These are phyloP conservation scores for Solanum bukasovii DNA, from an alignment of 257 asterid species.

Conservation along the genomic window DNA sequence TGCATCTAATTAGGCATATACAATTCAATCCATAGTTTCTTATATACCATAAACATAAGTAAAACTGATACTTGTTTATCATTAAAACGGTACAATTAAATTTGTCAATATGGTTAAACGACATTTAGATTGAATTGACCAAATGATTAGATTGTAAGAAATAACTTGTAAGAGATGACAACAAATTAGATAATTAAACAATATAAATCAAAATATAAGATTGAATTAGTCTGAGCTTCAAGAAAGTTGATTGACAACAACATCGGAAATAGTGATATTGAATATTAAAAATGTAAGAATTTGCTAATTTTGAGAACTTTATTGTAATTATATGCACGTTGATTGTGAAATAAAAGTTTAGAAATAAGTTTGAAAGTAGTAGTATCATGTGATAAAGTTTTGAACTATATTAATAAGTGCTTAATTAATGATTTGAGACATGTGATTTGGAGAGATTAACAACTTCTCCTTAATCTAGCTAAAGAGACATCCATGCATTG, in stretches of 20 bases:
- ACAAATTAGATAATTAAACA: background rate
- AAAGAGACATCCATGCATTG: background rate
- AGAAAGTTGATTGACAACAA: background rate
- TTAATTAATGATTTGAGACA: background rate
- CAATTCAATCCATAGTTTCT: background rate
- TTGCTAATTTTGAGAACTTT: background rate
- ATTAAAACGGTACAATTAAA: no score
- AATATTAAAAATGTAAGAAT: background rate
- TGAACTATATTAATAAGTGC: background rate
- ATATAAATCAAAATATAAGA: background rate
- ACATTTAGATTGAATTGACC: background rate
- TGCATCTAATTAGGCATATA: background rate
- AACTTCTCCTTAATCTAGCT: background rate
- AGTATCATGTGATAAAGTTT: background rate
- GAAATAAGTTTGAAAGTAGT: background rate
- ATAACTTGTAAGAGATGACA: background rate
- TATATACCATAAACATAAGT: background rate
- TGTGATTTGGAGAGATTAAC: background rate
- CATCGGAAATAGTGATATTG: background rate
- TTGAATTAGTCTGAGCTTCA: background rate
- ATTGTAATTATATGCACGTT: background rate
- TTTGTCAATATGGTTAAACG: background rate
- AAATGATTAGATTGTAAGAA: background rate
- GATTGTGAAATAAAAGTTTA: background rate
- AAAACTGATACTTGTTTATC: background rate